phyloP scores from a whole-genome alignment of 805 yeast genomes.

The Schwanniomyces sp. region DNA sequence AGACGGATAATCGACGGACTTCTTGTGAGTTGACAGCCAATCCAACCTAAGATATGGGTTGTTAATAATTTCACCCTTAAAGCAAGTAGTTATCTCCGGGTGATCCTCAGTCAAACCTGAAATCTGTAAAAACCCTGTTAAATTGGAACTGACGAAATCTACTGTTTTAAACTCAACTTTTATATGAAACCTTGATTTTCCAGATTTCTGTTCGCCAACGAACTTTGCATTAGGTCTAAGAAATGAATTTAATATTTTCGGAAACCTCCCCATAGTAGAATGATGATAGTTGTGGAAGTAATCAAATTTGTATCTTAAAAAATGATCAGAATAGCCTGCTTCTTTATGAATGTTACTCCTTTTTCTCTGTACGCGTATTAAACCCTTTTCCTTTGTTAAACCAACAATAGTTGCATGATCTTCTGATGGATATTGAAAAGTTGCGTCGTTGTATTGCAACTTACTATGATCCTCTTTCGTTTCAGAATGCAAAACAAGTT shows the following conservation, averaged over 20 bases:
- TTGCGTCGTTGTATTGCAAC: not conserved
- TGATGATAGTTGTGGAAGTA: not conserved
- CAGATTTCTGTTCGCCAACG: constrained; percentile 70
- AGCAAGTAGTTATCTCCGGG: constrained; percentile 68
- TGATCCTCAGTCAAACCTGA: constrained; percentile 62
- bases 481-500: not conserved
- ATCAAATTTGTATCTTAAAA: constrained; percentile 1
- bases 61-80: constrained; percentile 70
- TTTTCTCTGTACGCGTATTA: not conserved
- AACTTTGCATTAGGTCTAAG: constrained; percentile 63
- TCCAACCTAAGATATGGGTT: constrained; percentile 30
- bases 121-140: constrained; percentile 64
- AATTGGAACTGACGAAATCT: constrained; percentile 52
- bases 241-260: constrained; percentile 40
- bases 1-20: constrained; percentile 8
- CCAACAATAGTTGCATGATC: not conserved
- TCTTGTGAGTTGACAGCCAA: constrained; percentile 16
- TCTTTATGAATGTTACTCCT: not conserved
- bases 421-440: not conserved
- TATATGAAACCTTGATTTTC: constrained; percentile 63
- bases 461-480: not conserved
- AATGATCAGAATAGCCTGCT: not conserved
- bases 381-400: not conserved
- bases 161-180: constrained; percentile 67
- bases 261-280: constrained; percentile 8